Evolutionary conservation across 345 rosid species (phyloP).

Genomic region (Eutrema yunnanense): DNA sequence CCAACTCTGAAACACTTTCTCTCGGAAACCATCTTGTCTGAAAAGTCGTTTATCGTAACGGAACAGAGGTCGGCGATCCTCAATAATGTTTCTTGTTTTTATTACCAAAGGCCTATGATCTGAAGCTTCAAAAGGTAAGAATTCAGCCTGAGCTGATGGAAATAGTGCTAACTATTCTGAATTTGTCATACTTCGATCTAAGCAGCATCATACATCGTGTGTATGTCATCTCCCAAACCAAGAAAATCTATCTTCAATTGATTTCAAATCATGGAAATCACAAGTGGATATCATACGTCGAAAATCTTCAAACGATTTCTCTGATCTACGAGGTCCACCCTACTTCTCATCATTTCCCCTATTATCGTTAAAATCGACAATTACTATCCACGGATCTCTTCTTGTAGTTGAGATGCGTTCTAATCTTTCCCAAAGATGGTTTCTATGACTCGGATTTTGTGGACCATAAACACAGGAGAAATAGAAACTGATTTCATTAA

Average conservation of each 20-base stretch:
- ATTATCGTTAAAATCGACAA: not conserved
- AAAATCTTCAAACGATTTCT: not conserved
- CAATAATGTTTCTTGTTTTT: rapidly evolving
- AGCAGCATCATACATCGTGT: not conserved
- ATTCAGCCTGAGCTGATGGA: not conserved
- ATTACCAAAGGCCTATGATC: not conserved
- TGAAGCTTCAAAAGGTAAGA: not conserved
- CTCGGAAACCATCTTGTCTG: not conserved
- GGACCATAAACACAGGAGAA: too few species aligned
- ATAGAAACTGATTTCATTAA: too few species aligned
- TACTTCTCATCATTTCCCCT: not conserved
- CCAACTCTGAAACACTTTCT: not conserved
- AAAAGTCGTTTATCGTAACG: not conserved
- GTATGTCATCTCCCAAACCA: not conserved
- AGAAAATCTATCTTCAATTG: not conserved
- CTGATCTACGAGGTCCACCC: not conserved
- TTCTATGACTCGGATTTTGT: too few species aligned
- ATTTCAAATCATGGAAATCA: not conserved
- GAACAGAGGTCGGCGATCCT: not conserved
- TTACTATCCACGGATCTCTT: not conserved
- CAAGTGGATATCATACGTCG: not conserved
- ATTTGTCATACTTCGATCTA: not conserved
- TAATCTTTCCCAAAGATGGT: too few species aligned
- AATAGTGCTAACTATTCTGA: not conserved
- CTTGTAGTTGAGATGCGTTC: too few species aligned